Evolutionary conservation across 2,329 filamentous ascomycete genomes (phyloP).

Genomic region (Penicillium sp.): DNA sequence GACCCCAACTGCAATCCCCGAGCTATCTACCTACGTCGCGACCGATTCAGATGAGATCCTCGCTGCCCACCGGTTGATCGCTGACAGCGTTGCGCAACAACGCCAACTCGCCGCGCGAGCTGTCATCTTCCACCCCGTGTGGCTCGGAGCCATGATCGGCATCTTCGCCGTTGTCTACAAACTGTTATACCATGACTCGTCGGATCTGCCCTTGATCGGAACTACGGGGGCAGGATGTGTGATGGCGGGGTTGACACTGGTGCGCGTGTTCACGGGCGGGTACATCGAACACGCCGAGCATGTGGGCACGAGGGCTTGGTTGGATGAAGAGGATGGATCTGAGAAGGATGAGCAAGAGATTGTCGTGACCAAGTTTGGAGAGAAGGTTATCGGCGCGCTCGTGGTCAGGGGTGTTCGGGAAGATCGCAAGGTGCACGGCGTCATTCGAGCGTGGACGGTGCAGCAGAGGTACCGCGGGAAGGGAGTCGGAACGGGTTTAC

Average conservation of each 20-base stretch:
- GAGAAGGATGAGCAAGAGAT: not conserved
- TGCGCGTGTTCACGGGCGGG: slow-evolving; percentile 6
- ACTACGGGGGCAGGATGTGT: slow-evolving; percentile 7
- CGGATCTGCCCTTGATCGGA: slow-evolving; percentile 6
- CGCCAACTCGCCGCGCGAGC: slow-evolving; percentile 8
- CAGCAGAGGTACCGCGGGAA: slow-evolving; percentile 2
- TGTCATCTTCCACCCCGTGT: slow-evolving; percentile 2
- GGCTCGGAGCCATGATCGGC: not conserved
- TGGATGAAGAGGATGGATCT: not conserved
- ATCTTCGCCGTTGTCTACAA: slow-evolving; percentile 1
- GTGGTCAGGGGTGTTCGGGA: not conserved
- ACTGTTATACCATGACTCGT: not conserved
- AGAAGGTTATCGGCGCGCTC: not conserved
- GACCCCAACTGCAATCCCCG: not conserved
- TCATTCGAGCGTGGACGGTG: slow-evolving; percentile 10
- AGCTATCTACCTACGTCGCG: slow-evolving; percentile 5
- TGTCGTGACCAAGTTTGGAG: slow-evolving; percentile 8
- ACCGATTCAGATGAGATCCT: not conserved
- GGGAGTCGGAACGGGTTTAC: slow-evolving; percentile 3
- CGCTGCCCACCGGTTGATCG: not conserved
- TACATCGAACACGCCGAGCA: slow-evolving; percentile 8
- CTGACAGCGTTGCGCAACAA: slow-evolving; percentile 8
- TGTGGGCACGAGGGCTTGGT: slow-evolving; percentile 3
- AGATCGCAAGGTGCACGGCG: slow-evolving; percentile 8
- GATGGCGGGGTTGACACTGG: slow-evolving; percentile 7